phyloP scores from a whole-genome alignment of 768 basidiomycete genomes.

The Cubamyces sp. region DNA sequence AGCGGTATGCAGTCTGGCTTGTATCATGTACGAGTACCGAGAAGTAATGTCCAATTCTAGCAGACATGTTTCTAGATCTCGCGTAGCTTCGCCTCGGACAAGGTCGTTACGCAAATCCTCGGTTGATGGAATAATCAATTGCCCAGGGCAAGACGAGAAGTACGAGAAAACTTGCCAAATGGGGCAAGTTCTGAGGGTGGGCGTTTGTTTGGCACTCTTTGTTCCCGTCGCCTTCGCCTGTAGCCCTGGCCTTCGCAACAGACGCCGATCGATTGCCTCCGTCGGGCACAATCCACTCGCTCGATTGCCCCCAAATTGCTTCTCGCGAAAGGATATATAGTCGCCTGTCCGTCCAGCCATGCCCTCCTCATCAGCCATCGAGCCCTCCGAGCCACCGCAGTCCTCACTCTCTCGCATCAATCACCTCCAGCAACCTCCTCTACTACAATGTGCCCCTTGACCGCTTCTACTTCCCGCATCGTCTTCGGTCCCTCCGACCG shows the following conservation, averaged over 20 bases:
- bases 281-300: not conserved
- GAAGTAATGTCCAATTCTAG: too few species aligned
- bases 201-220: constrained; percentile 17
- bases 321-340: constrained; percentile 1
- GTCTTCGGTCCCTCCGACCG: constrained; percentile 18
- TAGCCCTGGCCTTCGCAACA: not conserved
- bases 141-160: not conserved
- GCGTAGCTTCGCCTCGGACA: too few species aligned
- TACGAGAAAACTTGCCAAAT: not conserved
- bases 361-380: constrained; percentile 3
- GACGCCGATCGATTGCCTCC: not conserved
- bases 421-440: not conserved
- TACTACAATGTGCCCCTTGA: not conserved
- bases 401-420: constrained; percentile 11
- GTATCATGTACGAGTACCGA: not conserved
- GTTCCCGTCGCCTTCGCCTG: not conserved
- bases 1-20: not conserved
- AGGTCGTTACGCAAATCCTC: too few species aligned
- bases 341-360: not conserved
- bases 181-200: not conserved
- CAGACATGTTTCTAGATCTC: too few species aligned
- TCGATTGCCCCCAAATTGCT: constrained; percentile 8
- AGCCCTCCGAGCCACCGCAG: not conserved
- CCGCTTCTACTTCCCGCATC: constrained; percentile 10
- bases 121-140: too few species aligned